Evolutionary conservation across 1,284 basidiomycete genomes (phyloP).

Genomic region (Peniophora sp.): DNA sequence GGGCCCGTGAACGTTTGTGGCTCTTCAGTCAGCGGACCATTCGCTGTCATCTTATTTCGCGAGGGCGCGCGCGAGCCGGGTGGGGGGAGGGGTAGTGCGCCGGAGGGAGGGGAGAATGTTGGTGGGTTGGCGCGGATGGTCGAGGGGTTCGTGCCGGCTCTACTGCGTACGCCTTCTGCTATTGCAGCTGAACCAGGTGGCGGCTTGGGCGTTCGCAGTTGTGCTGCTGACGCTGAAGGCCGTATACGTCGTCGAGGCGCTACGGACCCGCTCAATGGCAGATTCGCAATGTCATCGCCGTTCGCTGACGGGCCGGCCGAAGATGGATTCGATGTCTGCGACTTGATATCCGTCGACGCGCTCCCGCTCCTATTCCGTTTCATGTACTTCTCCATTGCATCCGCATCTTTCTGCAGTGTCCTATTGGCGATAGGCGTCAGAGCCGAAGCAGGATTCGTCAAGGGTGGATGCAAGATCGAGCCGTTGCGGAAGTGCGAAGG

Average conservation of each 20-base stretch:
- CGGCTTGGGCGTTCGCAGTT: constrained; percentile 44
- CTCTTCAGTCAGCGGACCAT: constrained; percentile 25
- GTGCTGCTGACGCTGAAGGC: constrained; percentile 70
- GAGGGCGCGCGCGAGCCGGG: constrained; percentile 12
- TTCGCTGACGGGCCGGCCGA: constrained; percentile 40
- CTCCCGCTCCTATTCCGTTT: constrained; percentile 73
- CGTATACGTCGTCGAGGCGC: constrained; percentile 53
- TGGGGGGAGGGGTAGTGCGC: constrained; percentile 11
- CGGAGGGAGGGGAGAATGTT: constrained; percentile 24
- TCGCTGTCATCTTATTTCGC: constrained; percentile 13
- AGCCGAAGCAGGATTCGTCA: constrained; percentile 35
- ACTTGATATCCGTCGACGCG: constrained; percentile 61
- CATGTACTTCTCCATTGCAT: constrained; percentile 78
- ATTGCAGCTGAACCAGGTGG: constrained; percentile 26
- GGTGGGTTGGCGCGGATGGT: constrained; percentile 24
- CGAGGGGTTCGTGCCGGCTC: constrained; percentile 59
- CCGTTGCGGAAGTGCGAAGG: constrained; percentile 33
- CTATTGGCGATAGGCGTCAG: constrained; percentile 68
- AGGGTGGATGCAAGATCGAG: constrained; percentile 21
- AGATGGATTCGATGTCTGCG: constrained; percentile 42
- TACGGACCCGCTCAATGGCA: constrained; percentile 44
- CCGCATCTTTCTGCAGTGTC: constrained; percentile 72
- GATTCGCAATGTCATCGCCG: constrained; percentile 45
- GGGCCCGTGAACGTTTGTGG: constrained; percentile 50
- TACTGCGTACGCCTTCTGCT: constrained; percentile 41